Percentiles rank a stretch among this genome's conserved stretches.
Conservation (phyloP, 306 rosid species). For the Neltuma alba region DNA sequence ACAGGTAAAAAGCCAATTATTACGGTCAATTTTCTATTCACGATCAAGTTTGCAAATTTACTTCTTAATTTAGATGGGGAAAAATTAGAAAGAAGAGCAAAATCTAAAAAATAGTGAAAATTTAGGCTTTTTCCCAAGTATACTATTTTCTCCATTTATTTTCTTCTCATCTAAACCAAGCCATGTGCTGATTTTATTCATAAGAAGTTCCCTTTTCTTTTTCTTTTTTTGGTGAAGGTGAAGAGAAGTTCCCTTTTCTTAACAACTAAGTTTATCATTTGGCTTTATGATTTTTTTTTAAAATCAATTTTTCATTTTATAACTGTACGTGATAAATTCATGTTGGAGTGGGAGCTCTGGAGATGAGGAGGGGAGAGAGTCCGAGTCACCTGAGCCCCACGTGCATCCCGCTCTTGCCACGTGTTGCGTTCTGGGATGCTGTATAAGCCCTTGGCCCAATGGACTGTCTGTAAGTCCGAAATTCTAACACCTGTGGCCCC, state of each 20-base stretch:
- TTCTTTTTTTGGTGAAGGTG: too few relatives aligned
- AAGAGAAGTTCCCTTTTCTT: too few relatives aligned
- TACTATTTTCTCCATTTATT: neutral
- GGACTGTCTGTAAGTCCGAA: neutral
- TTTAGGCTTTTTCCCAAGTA: neutral
- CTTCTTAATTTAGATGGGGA: too few relatives aligned
- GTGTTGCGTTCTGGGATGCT: neutral
- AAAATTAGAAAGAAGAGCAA: neutral
- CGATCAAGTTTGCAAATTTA: too few relatives aligned
- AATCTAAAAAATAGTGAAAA: neutral
- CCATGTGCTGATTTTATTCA: neutral
- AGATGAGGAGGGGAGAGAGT: neutral
- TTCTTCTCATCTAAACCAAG: neutral
- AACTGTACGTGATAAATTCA: neutral
- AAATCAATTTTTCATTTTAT: neutral
- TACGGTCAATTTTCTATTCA: too few relatives aligned
- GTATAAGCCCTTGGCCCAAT: neutral
- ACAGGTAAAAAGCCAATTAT: too few relatives aligned
- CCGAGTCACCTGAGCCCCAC: constrained; percentile 7
- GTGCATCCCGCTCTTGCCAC: constrained; percentile 9
- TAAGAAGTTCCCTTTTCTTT: too few relatives aligned
- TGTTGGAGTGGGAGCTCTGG: neutral
- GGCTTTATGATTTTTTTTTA: neutral
- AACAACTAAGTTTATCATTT: neutral
- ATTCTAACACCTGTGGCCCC: constrained; percentile 1